Base-by-base conservation (phyloP, 371 early-diverging fungal genomes). In the Syncephalastrum racemosum region DNA sequence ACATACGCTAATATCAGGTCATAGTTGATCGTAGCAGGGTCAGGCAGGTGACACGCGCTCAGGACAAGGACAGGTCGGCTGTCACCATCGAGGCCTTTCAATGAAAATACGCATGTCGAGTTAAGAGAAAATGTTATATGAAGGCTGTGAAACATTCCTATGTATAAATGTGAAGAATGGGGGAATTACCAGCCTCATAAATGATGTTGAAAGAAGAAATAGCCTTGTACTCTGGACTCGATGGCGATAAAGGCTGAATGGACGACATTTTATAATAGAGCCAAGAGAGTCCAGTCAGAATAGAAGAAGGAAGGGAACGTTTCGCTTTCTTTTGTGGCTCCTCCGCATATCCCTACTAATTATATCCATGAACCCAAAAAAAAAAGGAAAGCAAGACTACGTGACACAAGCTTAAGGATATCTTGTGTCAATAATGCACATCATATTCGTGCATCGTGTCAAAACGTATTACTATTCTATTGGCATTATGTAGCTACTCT, bases 21-120 rank as follows among this genome's bases (percentile, higher is more conserved):
- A 68, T 95, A 94, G 64, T 94, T 80, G 10, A 86, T 85, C 0
- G 75, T 67, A 31, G 66, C 63, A 14, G 94, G 91, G 66, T 89
- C 79, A 4, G 95, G 97, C 31, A 96, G 64, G 42, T 86, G 82
- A 70, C 90, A 87, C 14, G 91, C 88, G 69, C 89, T 87, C 50
- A 96, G 73, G 22, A 87, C 87, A 19, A 94, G 71, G 56, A 95
- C 84, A 2, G 92, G 92, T 51, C 89, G 72, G 64, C 89, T 86
- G 53, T 93, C 90, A 64, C 67, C 81, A 70, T 96, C 96, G 36
- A 92, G 84, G 23, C 95, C 93, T 92, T 36, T n/a, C 43, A 43
- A 22, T 19, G n/a, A n/a, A 40, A 42, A 2, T 10, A 23, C 27
- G 12, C 2, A 31, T 8, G 36, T 31, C 36, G 36, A 31, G 36